These are phyloP conservation scores for Rauvolfia tetraphylla DNA, from an alignment of 257 asterid genomes.

Conservation along the genomic window DNA sequence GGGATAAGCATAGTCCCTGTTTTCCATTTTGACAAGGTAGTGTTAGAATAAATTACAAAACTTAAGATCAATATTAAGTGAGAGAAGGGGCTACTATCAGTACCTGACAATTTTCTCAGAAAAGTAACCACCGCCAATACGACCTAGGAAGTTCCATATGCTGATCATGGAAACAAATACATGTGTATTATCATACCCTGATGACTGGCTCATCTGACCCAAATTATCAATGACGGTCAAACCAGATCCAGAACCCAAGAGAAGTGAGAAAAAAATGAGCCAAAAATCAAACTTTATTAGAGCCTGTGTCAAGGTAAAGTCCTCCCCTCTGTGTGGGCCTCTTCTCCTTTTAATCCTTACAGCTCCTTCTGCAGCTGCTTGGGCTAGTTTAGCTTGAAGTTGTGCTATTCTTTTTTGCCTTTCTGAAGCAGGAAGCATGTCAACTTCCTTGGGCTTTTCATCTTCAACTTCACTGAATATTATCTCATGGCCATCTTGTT, in stretches of 20 bases:
- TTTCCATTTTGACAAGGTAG: slow-evolving; percentile 12
- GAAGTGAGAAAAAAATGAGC: slow-evolving; percentile 49
- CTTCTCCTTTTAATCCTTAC: slow-evolving; percentile 49
- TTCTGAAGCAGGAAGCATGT: slow-evolving; percentile 46
- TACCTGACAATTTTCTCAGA: slow-evolving; percentile 52
- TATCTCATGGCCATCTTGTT: slow-evolving; percentile 33
- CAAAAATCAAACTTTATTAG: slow-evolving; percentile 52
- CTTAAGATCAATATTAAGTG: background rate
- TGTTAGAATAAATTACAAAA: slow-evolving; percentile 10
- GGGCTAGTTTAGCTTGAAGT: slow-evolving; percentile 40
- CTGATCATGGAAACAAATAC: slow-evolving; percentile 56
- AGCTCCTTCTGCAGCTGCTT: slow-evolving; percentile 56
- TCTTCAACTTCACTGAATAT: slow-evolving; percentile 61
- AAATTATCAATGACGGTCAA: slow-evolving; percentile 50
- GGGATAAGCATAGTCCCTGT: slow-evolving; percentile 85
- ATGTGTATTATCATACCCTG: slow-evolving; percentile 46
- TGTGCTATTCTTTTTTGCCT: slow-evolving; percentile 41
- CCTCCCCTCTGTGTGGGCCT: slow-evolving; percentile 54
- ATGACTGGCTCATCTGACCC: slow-evolving; percentile 58
- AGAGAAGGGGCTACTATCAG: background rate
- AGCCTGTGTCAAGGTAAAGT: slow-evolving; percentile 46
- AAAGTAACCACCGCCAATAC: slow-evolving; percentile 53
- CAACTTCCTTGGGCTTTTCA: slow-evolving; percentile 47
- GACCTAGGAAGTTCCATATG: slow-evolving; percentile 61
- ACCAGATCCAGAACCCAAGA: slow-evolving; percentile 54